A percentile compares a stretch with the other conserved stretches of the same genome.
Evolutionary conservation across 768 basidiomycete species (phyloP).

Genomic region (Phaeolepiota aurea): DNA sequence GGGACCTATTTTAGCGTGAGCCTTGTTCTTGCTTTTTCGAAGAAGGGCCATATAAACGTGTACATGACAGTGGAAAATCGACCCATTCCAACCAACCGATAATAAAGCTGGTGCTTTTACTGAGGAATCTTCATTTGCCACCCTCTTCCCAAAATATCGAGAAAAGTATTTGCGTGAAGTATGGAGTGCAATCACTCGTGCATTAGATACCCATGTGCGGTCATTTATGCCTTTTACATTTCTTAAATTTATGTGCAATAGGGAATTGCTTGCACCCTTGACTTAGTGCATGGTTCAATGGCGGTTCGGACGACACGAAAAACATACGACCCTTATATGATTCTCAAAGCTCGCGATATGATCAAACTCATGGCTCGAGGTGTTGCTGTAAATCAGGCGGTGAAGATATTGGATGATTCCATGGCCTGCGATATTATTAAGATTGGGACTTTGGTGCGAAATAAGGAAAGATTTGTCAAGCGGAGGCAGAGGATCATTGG

Average conservation of each 20-base stretch:
- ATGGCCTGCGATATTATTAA: conserved; percentile 97
- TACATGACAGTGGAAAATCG: conserved; percentile 72
- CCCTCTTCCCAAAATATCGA: conserved; percentile 96
- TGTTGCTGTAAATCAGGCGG: conserved; percentile 76
- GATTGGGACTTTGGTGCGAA: conserved; percentile 88
- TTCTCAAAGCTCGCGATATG: conserved; percentile 93
- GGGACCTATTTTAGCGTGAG: too few relatives aligned
- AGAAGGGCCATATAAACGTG: not conserved
- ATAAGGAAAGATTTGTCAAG: conserved; percentile 96
- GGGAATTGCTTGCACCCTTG: conserved; percentile 88
- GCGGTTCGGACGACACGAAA: conserved; percentile 94
- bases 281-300: conserved; percentile 96
- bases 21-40: too few relatives aligned
- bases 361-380: conserved; percentile 92
- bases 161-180: conserved; percentile 94
- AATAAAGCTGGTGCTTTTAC: conserved; percentile 79
- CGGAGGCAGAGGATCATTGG: conserved; percentile 94
- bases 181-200: conserved; percentile 85
- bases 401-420: conserved; percentile 84
- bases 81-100: conserved; percentile 65
- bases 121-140: conserved; percentile 97
- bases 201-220: conserved; percentile 72
- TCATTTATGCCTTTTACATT: not conserved
- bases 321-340: conserved; percentile 93
- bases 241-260: conserved; percentile 17